phyloP scores from a whole-genome alignment of 148 eudicot genomes.

The Camellia sinensis region DNA sequence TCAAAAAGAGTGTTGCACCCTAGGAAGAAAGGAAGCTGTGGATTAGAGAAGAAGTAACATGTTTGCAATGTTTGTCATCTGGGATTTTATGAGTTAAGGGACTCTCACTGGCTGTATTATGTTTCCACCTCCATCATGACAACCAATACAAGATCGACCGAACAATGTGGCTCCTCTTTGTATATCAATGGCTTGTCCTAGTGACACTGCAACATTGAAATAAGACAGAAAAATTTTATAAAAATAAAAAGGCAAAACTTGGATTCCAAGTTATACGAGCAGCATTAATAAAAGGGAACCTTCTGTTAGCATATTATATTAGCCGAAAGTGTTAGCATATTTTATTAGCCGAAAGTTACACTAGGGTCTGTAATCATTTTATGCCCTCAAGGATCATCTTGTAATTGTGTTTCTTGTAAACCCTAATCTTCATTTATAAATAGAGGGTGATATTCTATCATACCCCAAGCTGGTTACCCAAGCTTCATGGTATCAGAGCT shows the following conservation, averaged over 20 bases:
- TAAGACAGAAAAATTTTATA: background rate
- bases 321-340: too few species aligned
- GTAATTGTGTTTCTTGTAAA: too few species aligned
- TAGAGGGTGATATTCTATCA: too few species aligned
- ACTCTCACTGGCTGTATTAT: conserved; percentile 70
- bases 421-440: too few species aligned
- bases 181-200: conserved; percentile 35
- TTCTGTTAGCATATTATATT: background rate
- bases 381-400: too few species aligned
- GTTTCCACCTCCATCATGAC: conserved; percentile 91
- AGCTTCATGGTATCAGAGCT: too few species aligned
- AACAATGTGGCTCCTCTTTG: conserved; percentile 57
- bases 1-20: conserved; percentile 77
- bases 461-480: too few species aligned
- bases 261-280: background rate
- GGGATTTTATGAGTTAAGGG: background rate
- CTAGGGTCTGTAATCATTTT: too few species aligned
- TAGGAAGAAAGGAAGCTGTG: conserved; percentile 15
- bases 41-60: background rate
- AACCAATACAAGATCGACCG: conserved; percentile 69
- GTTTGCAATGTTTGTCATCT: background rate
- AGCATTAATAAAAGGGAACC: background rate
- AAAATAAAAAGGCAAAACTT: background rate
- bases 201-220: conserved; percentile 24
- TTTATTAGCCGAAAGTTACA: too few species aligned